Evolutionary conservation across 1,284 basidiomycete species (phyloP), one percentile per base, ranked within the genome.

Genomic region (Neotropicomus parvogracilis): DNA sequence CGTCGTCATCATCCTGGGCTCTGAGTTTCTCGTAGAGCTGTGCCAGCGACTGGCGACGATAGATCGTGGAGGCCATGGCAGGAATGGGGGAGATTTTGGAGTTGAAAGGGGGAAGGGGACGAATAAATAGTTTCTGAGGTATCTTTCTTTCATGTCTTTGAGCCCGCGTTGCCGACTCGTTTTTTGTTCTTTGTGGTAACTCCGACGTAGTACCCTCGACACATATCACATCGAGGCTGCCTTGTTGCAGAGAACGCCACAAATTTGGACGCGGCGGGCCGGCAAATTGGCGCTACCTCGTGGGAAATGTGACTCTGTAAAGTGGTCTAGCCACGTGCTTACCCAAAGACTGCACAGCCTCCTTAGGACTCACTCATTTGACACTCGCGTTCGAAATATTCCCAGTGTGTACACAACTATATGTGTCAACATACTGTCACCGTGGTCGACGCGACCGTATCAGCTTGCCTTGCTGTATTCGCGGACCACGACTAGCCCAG

Each of bases 401-500:
- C 27, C 36, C 24, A 24, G 24, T 51, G 41, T 53, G 37, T 57
- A 57, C 51, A 51, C 50, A 42, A 52, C 46, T 33, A 37, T 43
- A 54, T 34, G 35, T 37, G 34, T 31, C 52, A 24, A 38, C 21
- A 32, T 39, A 39, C n/a, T 27, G 51, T 53, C 58, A 64, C 52
- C 58, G 56, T 26, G 55, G 50, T 60, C 83, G 69, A 56, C 83
- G 74, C 40, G 81, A 88, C 37, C 82, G 81, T 70, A 85, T 83
- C 46, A 80, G 72, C 58, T 86, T 87, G 36, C 87, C 86, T 50
- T 85, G 77, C 60, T 90, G 88, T 5, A 89, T 82, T 28, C 79
- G 74, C 7, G 88, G 83, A 1, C 81, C 80, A 59, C 76, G 74
- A 43, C 78, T 81, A 44, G 14, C 17, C 32, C 42, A 8, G 36